Base-by-base conservation (phyloP, 2,329 filamentous ascomycete species). In the Verticillium dahliae region DNA sequence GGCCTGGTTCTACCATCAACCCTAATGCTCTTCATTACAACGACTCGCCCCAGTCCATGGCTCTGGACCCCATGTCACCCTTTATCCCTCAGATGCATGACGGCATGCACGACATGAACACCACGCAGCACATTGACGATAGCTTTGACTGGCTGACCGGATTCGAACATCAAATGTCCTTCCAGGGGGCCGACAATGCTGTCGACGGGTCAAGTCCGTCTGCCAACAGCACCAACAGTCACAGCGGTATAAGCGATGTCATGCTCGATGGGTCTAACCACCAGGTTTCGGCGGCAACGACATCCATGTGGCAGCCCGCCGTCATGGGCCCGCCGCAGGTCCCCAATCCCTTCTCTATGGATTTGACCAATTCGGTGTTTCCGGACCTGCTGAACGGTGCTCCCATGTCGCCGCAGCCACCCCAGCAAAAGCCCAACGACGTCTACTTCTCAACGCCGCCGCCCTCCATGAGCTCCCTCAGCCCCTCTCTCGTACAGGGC, bases 201-300 rank as follows among this genome's bases (percentile, higher is more conserved):
- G 85, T 97, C 60, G 94, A 97, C 69, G 92, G 90, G 62, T 98
- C 95, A 11, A 98, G 95, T 14, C 95, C 95, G 15, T 98, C 95
- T 9, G 92, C 92, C 56, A 94, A 98, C 74, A 98, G 94, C 78
- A 96, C 91, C 54, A 91, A 91, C 62, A 98, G 93, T 75, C 93
- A 96, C 71, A 94, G 90, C 73, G 91, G 89, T 58, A 90, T 93
- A 74, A 96, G 91, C 75, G 95, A 98, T 72, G 87, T 92, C 63
- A 92, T 97, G 89, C 81, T 95, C 62, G 92, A 97, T 74, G 91
- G 91, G 63, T 86, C 85, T 41, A 89, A 88, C 73, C 86, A 88
- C 66, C 81, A 83, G 50, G 79, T 82, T 41, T 76, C 81, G 62
- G 78, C 77, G 63, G 78, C 75, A 60, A 78, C 82, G 58, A 79